These are phyloP conservation scores for Cystoisospora suis DNA, from an alignment of 169 alveolate species.

Conservation along the genomic window DNA sequence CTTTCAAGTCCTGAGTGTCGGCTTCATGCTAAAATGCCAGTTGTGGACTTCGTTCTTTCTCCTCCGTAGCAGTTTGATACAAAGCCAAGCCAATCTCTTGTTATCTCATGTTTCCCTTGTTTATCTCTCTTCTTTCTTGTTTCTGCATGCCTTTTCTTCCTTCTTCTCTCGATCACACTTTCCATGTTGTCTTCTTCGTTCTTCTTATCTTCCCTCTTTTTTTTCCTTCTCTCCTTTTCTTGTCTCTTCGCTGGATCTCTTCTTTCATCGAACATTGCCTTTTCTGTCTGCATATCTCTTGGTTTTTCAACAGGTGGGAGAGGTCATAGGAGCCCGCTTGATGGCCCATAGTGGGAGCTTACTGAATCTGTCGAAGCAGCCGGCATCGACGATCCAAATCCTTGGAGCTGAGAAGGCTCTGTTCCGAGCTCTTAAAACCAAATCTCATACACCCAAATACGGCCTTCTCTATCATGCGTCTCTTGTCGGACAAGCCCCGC, in stretches of 20 bases:
- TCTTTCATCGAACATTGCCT: no score
- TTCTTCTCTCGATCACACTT: no score
- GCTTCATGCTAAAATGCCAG: no score
- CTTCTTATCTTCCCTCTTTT: no score
- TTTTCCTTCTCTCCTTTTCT: no score
- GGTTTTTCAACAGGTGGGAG: constrained; percentile 90
- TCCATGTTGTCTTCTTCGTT: no score
- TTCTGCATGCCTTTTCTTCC: not conserved
- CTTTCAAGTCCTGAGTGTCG: no score
- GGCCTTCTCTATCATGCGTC: constrained; percentile 99
- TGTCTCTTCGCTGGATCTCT: no score
- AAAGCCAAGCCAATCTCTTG: no score
- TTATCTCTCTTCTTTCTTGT: not conserved
- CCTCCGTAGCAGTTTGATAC: no score
- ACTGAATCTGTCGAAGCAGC: constrained; percentile 97
- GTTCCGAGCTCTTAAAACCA: constrained; percentile 98
- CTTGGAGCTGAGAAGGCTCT: constrained; percentile 96
- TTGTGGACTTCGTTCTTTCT: no score
- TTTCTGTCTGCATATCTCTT: not conserved
- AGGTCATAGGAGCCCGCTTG: constrained; percentile 99
- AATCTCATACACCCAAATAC: constrained; percentile 99
- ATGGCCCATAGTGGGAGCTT: constrained; percentile 99
- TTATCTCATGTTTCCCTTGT: not conserved
- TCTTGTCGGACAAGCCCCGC: constrained; percentile 98
- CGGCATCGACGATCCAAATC: constrained; percentile 99